Evolutionary conservation across 345 rosid species (phyloP), one percentile per base, ranked within the genome.

Genomic region (Kandelia obovata): DNA sequence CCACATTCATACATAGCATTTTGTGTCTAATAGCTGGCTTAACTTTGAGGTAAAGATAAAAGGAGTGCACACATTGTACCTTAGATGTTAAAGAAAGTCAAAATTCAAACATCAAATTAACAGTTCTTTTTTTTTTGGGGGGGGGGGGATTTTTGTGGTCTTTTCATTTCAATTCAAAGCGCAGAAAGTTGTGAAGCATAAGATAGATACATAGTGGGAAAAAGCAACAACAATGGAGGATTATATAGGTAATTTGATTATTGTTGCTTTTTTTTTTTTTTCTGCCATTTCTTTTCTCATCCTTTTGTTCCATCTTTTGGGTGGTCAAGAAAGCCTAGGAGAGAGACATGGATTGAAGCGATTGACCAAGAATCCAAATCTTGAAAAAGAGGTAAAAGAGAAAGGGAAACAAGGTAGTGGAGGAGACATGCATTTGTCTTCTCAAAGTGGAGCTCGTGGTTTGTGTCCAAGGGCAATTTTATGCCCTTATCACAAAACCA

Each of bases 1-100:
- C 32, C 21, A 53, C 43, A 32, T 57, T 26, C 49, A 28, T 27
- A 6, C 43, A 2, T 7, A 34, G 21, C 56, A 28, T 68, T 71
- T 73, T 10, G 37, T 28, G 70, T 57, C 53, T 8, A 56, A 39
- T 57, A 60, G 74, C 20, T 52, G 69, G 58, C 63, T 71, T 72
- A 66, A 64, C 82, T 81, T 81, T 52, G 72, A 62, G 75, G 82
- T 75, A 43, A 81, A 81, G 87, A 62, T 11, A 77, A 32, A 63
- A 26, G 27, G 27, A 23, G 10, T 23, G 67, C 46, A 49, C 53
- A 66, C 16, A 11, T 28, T 57, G 26, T 37, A 25, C 27, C 65
- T 76, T 66, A 21, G 31, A 73, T 66, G 73, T 63, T 53, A 66
- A 74, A 73, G 58, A 61, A 73, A 57, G 58, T 53, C 56, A 68